These are phyloP conservation scores for Calonectria honghensis DNA, from an alignment of 2,329 filamentous ascomycete genomes.

Conservation along the genomic window DNA sequence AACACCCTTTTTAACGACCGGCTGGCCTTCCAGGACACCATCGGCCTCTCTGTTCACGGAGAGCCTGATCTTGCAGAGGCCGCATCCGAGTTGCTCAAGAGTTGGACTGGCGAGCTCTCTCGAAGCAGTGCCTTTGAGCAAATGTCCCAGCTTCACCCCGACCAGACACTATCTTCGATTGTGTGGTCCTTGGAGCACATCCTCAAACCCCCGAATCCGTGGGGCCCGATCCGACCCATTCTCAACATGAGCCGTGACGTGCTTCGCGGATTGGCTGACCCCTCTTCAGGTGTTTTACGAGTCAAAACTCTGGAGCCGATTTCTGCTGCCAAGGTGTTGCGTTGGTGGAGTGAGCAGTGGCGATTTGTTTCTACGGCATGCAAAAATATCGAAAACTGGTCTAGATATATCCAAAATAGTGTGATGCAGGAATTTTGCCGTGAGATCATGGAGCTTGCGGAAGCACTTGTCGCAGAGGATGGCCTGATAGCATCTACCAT, in stretches of 20 bases:
- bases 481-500: constrained; percentile 84
- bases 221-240: constrained; percentile 75
- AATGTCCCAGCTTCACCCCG: constrained; percentile 63
- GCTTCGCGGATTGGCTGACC: constrained; percentile 73
- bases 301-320: constrained; percentile 73
- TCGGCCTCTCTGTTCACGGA: constrained; percentile 88
- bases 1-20: constrained; percentile 81
- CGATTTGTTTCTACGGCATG: constrained; percentile 87
- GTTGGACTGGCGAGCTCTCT: constrained; percentile 80
- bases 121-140: constrained; percentile 64
- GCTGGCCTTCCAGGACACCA: constrained; percentile 82
- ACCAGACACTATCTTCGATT: constrained; percentile 65
- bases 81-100: constrained; percentile 88
- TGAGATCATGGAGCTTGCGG: constrained; percentile 95
- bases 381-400: constrained; percentile 89
- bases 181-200: constrained; percentile 64
- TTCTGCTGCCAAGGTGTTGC: constrained; percentile 80
- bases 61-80: constrained; percentile 87
- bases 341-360: constrained; percentile 93
- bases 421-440: constrained; percentile 95
- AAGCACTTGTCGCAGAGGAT: constrained; percentile 89
- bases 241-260: constrained; percentile 76
- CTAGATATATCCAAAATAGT: constrained; percentile 81
- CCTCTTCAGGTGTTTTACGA: constrained; percentile 73
- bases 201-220: constrained; percentile 64